These are phyloP conservation scores for Aspergillus pseudonomiae DNA, from an alignment of 2,329 filamentous ascomycete genomes.

Conservation along the genomic window DNA sequence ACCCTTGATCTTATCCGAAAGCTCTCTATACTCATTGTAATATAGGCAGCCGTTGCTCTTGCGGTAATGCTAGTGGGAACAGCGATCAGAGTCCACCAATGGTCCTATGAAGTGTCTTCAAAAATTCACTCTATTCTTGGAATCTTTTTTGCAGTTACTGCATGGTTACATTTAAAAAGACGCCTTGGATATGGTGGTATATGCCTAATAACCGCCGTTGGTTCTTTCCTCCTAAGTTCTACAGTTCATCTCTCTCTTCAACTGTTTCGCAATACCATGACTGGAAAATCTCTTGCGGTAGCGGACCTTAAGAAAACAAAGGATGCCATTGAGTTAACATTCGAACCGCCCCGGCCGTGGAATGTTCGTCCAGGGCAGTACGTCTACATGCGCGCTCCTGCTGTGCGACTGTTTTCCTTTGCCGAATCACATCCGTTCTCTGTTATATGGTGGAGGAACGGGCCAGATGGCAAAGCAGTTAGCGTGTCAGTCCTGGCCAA, in stretches of 20 bases:
- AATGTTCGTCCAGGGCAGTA: constrained; percentile 16
- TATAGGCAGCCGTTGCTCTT: constrained; percentile 2
- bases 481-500: constrained; percentile 6
- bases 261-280: background rate
- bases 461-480: constrained; percentile 7
- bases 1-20: no score
- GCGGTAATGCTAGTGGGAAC: background rate
- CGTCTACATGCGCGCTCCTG: constrained; percentile 12
- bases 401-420: constrained; percentile 9
- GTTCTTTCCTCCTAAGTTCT: background rate
- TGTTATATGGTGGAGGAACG: constrained; percentile 13
- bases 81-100: background rate
- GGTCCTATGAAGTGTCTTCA: constrained; percentile 4
- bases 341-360: constrained; percentile 11
- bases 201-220: background rate
- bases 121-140: constrained; percentile 4
- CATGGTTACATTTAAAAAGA: constrained; percentile 3
- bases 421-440: constrained; percentile 16
- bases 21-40: no score
- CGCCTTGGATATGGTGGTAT: background rate
- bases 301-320: constrained; percentile 7
- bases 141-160: background rate
- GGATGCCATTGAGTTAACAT: constrained; percentile 14
- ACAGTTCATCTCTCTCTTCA: background rate
- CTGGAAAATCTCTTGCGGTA: constrained; percentile 1